Evolutionary conservation across 2,329 filamentous ascomycete species (phyloP), one percentile per base, ranked within the genome.

Genomic region (Cercospora zeae-maydis): DNA sequence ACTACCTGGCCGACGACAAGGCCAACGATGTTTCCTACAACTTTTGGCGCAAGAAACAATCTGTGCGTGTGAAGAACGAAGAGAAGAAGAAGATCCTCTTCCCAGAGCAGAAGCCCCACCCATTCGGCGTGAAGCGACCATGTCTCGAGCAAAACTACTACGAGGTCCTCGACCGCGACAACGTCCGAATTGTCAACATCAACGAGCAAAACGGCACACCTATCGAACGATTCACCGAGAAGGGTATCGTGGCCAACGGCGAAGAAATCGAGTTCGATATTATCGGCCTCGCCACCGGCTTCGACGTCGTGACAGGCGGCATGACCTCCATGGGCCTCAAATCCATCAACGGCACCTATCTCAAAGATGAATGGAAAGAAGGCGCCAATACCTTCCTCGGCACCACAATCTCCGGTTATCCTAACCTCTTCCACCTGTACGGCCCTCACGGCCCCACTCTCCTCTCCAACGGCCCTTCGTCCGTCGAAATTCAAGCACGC

Each of bases 71-170:
- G 60, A 72, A 74, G 30, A 76, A 81, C 64, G 74, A 77, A 0
- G 70, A 71, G 61, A 81, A 81, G 75, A 74, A 77, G 33, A 78
- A 80, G 47, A 75, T 81, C 11, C 70, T 82, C n/a, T 79, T 79
- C 7, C 80, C 80, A 0, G 69, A 77, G 14, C 72, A 78, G 66
- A 75, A 76, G 16, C 78, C 77, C 0, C 79, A 82, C 63, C 74
- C 78, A 0, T 81, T 78, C 58, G 80, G 80, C 9, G 78, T 77
- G 14, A 82, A 81, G 72, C 71, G 80, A n/a, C 78, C 78, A 7
- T 77, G 74, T 37, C 73, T 82, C 1, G 79, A 82, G 67, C 79
- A 81, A 59, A 75, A 79, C 67, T 81, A 75, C 64, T 82, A 81
- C 56, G 79, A 82, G 66, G 72, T 78, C 66, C 70, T 81, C 11